Percentiles rank a stretch among this genome's conserved stretches.
phyloP scores from a whole-genome alignment of 2,329 filamentous ascomycete genomes.

The Raffaelea albimanens region DNA sequence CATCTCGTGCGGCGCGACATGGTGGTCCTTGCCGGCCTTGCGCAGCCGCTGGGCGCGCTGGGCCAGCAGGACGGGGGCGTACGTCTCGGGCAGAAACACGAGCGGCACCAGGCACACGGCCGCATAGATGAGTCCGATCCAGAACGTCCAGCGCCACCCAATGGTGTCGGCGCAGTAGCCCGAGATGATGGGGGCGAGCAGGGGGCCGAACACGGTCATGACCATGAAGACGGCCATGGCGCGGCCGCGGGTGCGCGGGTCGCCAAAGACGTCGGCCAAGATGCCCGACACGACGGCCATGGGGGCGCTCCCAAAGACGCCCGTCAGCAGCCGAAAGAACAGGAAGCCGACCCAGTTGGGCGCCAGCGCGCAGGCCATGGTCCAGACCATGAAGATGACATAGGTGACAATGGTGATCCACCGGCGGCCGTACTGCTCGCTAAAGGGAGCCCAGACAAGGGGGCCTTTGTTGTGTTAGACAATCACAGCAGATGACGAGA shows the following conservation, averaged over 20 bases:
- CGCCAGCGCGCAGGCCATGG: slow-evolving; percentile 45
- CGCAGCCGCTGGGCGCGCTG: slow-evolving; percentile 47
- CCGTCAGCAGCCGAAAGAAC: slow-evolving; percentile 41
- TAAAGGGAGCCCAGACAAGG: slow-evolving; percentile 54
- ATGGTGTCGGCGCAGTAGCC: slow-evolving; percentile 50
- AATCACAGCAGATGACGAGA: neutral
- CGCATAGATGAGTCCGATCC: slow-evolving; percentile 60
- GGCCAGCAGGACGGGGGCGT: slow-evolving; percentile 46
- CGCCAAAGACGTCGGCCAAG: slow-evolving; percentile 56
- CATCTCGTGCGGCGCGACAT: slow-evolving; percentile 54
- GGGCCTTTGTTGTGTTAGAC: slow-evolving; percentile 33
- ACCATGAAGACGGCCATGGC: slow-evolving; percentile 50
- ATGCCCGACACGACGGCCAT: slow-evolving; percentile 55
- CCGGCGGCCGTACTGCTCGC: slow-evolving; percentile 53
- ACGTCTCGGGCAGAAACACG: slow-evolving; percentile 57
- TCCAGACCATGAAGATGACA: slow-evolving; percentile 37
- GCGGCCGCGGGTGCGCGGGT: slow-evolving; percentile 44
- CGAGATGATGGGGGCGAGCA: slow-evolving; percentile 56
- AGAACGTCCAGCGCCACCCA: slow-evolving; percentile 63
- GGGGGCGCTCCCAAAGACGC: slow-evolving; percentile 45
- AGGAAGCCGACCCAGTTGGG: slow-evolving; percentile 43
- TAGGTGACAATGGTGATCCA: slow-evolving; percentile 36
- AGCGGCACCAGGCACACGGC: slow-evolving; percentile 50
- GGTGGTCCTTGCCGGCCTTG: slow-evolving; percentile 16
- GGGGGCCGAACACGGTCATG: slow-evolving; percentile 55